Base-by-base conservation (phyloP, 2,329 filamentous ascomycete species). In the Monosporascus sp. region DNA sequence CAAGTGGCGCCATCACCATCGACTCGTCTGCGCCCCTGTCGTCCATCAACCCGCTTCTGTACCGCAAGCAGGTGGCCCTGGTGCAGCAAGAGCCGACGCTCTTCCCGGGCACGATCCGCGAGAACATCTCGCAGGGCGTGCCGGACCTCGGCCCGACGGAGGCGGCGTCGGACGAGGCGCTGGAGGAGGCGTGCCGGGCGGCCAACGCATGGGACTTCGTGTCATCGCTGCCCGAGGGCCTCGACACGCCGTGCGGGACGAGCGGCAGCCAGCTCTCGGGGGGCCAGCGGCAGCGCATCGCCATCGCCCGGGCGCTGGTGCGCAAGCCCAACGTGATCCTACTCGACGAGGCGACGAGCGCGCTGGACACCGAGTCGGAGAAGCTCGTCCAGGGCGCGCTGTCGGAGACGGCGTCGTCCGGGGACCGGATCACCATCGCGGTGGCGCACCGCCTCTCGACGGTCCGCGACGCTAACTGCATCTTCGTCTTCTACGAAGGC, bases 31-130 rank as follows among this genome's bases (percentile, higher is more conserved):
- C 74, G 20, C 64, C 78, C 41, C 63, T 77, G 0, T 56, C 62
- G 22, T 63, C 68, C 2, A 62, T 79, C 26, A 74, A 78, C 55
- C 66, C 78, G 2, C 74, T 74, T 24, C 74, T 76, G 59, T 82
- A 80, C 68, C 74, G 81, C 44, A 70, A 71, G 3, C 68, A 76
- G 35, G 73, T 85, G 14, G 74, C 79, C 3, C 72, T 84, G 4
- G 81, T 85, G 2, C 77, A 81, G 54, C 81, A 85, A 62, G 80
- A 84, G 52, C 79, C 80, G 0, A 77, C 77, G 18, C 64, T 79
- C 0, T 80, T 79, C 58, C 74, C 74, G 40, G 72, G 72, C 15
- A 72, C 71, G 4, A 74, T 80, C 43, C 72, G 69, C 48, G 72
- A 74, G 17, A 80, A 79, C 54, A 71, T 80, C n/a, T 8, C 38